Conservation (phyloP, 208 protist species). For the Tritrichomonas musculus region DNA sequence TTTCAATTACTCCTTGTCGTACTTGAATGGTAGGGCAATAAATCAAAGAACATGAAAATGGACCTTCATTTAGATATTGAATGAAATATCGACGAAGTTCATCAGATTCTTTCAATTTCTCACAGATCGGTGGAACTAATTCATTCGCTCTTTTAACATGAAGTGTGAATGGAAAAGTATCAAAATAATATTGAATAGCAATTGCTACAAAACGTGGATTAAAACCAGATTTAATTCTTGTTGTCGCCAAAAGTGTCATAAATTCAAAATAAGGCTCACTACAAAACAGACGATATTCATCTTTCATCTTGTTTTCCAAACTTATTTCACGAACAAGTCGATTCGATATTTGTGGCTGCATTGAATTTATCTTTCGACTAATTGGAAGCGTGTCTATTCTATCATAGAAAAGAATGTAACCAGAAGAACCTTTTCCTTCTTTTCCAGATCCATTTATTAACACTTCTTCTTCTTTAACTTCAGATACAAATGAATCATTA, state of each 20-base stretch:
- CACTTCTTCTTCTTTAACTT: neutral
- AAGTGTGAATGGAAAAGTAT: neutral
- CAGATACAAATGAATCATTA: neutral
- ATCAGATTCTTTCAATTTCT: too few species aligned
- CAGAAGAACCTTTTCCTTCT: neutral
- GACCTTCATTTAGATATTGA: too few species aligned
- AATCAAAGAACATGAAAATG: too few species aligned
- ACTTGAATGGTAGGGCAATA: too few species aligned
- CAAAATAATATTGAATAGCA: neutral
- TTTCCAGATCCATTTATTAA: neutral
- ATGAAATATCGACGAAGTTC: too few species aligned
- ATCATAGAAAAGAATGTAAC: slow-evolving; percentile 1
- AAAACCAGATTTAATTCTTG: neutral
- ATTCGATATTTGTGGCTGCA: neutral
- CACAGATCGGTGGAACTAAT: too few species aligned
- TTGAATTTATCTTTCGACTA: neutral
- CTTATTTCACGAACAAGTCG: neutral
- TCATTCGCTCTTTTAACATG: too few species aligned
- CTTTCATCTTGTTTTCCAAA: neutral
- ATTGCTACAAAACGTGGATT: neutral
- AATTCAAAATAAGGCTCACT: neutral
- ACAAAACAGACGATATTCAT: neutral
- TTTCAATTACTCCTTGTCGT: neutral
- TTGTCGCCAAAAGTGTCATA: neutral
- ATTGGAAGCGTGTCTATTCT: neutral